These are phyloP conservation scores for Eragrostis curvula DNA, from an alignment of 176 grass and related monocot genomes.

Conservation along the genomic window DNA sequence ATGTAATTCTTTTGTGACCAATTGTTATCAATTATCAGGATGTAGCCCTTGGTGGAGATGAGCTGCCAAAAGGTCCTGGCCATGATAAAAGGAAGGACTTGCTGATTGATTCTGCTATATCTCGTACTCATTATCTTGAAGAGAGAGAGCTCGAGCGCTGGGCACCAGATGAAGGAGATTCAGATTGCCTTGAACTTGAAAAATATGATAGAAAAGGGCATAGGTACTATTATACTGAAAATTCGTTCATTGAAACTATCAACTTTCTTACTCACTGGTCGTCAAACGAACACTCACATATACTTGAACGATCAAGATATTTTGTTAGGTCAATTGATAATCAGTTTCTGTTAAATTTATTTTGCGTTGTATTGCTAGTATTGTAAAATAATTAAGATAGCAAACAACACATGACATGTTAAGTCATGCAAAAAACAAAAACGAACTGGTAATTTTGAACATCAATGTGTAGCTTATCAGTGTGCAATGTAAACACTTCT, in stretches of 20 bases:
- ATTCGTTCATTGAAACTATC: slow-evolving; percentile 22
- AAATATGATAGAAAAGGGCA: slow-evolving; percentile 73
- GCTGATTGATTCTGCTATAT: slow-evolving; percentile 95
- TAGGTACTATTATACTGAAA: slow-evolving; percentile 52
- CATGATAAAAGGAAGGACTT: slow-evolving; percentile 90
- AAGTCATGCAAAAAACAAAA: not conserved
- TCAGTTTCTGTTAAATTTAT: slow-evolving; percentile 15
- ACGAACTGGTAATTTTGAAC: not conserved
- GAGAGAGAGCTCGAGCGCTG: slow-evolving; percentile 92
- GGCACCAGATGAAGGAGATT: slow-evolving; percentile 88
- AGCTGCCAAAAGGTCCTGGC: slow-evolving; percentile 64
- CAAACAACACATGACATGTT: not conserved
- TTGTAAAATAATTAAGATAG: not conserved
- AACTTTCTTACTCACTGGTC: not conserved
- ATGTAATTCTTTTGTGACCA: slow-evolving; percentile 18
- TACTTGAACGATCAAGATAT: slow-evolving; percentile 1
- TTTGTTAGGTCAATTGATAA: not conserved
- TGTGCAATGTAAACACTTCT: not conserved
- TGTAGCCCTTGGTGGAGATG: slow-evolving; percentile 71
- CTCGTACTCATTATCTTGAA: slow-evolving; percentile 72
- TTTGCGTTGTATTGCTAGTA: slow-evolving; percentile 28
- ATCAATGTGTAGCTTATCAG: not conserved
- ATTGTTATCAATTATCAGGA: slow-evolving; percentile 64
- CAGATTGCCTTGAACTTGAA: slow-evolving; percentile 90
- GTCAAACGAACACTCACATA: slow-evolving; percentile 2